Conservation (phyloP, 768 basidiomycete genomes). For the Asterophora parasitica region DNA sequence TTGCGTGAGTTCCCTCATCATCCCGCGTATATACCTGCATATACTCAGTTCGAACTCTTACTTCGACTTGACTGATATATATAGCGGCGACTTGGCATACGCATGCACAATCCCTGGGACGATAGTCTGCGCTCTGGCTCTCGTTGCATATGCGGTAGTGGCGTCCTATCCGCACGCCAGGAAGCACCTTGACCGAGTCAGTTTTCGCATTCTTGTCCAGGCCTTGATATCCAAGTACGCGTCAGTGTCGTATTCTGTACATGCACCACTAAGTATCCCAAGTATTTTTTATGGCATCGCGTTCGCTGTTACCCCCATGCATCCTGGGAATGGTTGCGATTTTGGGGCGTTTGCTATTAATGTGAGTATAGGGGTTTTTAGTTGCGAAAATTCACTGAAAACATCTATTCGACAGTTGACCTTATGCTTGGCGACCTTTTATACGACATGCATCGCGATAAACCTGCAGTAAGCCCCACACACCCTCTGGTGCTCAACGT, state of each 20-base stretch:
- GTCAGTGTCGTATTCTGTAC: slow-evolving; percentile 5
- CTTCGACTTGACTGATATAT: too few relatives aligned
- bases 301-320: slow-evolving; percentile 12
- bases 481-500: too few relatives aligned
- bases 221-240: slow-evolving; percentile 18
- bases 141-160: slow-evolving; percentile 12
- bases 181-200: slow-evolving; percentile 19
- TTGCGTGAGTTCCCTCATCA: too few relatives aligned
- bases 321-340: slow-evolving; percentile 11
- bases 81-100: not conserved
- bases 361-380: slow-evolving; percentile 2
- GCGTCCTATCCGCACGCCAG: slow-evolving; percentile 6
- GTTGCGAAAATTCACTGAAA: not conserved
- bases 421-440: not conserved
- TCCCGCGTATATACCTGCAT: too few relatives aligned
- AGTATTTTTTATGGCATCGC: slow-evolving; percentile 13
- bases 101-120: slow-evolving; percentile 14
- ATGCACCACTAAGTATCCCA: too few relatives aligned
- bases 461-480: not conserved
- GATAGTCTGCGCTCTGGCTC: slow-evolving; percentile 13
- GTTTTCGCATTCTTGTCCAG: slow-evolving; percentile 19
- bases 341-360: slow-evolving; percentile 17
- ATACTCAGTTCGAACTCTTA: too few relatives aligned
- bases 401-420: not conserved
- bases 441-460: not conserved